Evolutionary conservation across 2,329 filamentous ascomycete species (phyloP).

Genomic region (Ceratocystis albifundus): DNA sequence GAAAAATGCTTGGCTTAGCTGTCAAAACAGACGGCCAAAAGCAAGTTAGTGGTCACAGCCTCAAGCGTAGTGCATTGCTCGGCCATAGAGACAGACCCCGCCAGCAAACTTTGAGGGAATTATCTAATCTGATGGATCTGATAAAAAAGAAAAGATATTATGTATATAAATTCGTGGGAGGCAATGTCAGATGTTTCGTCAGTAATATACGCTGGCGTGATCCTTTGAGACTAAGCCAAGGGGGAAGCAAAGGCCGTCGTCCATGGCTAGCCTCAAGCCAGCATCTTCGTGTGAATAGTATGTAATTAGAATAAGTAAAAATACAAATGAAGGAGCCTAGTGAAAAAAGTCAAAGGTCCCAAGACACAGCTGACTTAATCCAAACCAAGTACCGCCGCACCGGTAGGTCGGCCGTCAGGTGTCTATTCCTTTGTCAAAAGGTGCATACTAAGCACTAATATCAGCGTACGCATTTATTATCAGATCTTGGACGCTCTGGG

Average conservation of each 20-base stretch:
- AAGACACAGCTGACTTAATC: not conserved
- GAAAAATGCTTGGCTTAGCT: constrained; percentile 11
- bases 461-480: not conserved
- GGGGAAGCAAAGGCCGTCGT: not conserved
- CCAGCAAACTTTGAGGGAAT: constrained; percentile 30
- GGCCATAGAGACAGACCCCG: not conserved
- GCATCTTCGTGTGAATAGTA: not conserved
- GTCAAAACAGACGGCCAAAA: not conserved
- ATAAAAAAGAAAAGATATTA: constrained; percentile 37
- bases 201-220: not conserved
- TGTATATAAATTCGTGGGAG: not conserved
- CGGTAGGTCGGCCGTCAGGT: not conserved
- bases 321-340: not conserved
- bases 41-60: not conserved
- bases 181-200: not conserved
- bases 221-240: not conserved
- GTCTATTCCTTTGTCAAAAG: not conserved
- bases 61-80: not conserved
- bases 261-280: not conserved
- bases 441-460: not conserved
- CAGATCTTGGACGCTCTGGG: not conserved
- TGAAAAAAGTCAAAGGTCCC: not conserved
- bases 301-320: not conserved
- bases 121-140: constrained; percentile 42
- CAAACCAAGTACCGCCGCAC: not conserved